These are phyloP conservation scores for Aspergillus haitiensis DNA, from an alignment of 495 filamentous ascomycete genomes.

Conservation along the genomic window DNA sequence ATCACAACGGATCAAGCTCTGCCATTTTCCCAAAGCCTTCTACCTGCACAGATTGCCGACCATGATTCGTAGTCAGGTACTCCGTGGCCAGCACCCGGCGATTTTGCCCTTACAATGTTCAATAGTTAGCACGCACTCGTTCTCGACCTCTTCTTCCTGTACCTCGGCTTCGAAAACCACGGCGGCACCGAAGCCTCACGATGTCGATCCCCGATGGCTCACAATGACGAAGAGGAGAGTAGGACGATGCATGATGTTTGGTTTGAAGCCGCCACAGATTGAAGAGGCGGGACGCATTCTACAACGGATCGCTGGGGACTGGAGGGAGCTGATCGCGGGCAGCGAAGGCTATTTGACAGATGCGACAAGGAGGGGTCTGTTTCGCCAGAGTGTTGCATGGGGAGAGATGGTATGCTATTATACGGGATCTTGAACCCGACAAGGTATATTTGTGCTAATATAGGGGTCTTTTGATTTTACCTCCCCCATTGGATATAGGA, in stretches of 20 bases:
- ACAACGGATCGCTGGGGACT: conserved; percentile 64
- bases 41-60: not conserved
- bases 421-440: conserved; percentile 3
- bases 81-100: conserved; percentile 25
- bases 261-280: conserved; percentile 61
- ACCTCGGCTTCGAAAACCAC: conserved; percentile 18
- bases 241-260: conserved; percentile 84
- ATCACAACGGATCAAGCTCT: not conserved
- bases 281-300: conserved; percentile 61
- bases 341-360: conserved; percentile 79
- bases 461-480: not conserved
- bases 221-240: conserved; percentile 68
- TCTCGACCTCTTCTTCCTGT: conserved; percentile 30
- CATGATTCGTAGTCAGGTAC: conserved; percentile 20
- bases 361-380: conserved; percentile 62
- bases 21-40: conserved; percentile 1
- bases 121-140: conserved; percentile 16
- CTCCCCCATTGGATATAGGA: conserved; percentile 41
- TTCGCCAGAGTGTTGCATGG: conserved; percentile 76
- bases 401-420: conserved; percentile 74
- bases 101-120: not conserved
- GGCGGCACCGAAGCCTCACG: conserved; percentile 33
- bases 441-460: conserved; percentile 19
- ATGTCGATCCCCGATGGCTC: conserved; percentile 67
- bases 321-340: conserved; percentile 74